These are phyloP conservation scores for Xylariaceae sp. DNA, from an alignment of 2,329 filamentous ascomycete species.

Conservation along the genomic window DNA sequence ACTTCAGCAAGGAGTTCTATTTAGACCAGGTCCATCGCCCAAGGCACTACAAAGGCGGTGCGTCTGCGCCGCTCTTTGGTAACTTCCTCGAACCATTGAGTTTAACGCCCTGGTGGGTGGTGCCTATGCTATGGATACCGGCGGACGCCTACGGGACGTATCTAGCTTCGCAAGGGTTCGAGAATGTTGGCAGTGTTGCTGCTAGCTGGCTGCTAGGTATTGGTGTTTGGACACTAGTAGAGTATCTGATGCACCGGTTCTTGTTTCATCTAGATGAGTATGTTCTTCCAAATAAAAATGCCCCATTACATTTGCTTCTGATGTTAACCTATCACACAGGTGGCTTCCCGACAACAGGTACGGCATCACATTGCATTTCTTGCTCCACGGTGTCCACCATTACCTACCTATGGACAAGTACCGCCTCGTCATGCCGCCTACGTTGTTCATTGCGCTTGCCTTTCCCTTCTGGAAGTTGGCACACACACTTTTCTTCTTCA, in stretches of 20 bases:
- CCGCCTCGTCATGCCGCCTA: constrained; percentile 93
- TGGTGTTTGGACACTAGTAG: constrained; percentile 80
- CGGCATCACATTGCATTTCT: constrained; percentile 82
- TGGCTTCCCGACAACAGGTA: constrained; percentile 88
- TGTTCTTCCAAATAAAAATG: constrained; percentile 31
- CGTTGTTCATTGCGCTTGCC: constrained; percentile 78
- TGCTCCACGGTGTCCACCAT: constrained; percentile 95
- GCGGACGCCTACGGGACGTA: constrained; percentile 68
- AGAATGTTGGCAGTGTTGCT: constrained; percentile 42
- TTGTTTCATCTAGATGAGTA: constrained; percentile 93
- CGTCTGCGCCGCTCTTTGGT: constrained; percentile 89
- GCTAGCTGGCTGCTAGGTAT: constrained; percentile 69
- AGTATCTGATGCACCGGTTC: constrained; percentile 85
- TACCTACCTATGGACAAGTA: constrained; percentile 99
- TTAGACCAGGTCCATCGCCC: constrained; percentile 93
- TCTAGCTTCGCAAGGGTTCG: constrained; percentile 59
- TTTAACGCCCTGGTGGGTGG: constrained; percentile 90
- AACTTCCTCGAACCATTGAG: constrained; percentile 98
- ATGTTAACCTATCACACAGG: constrained; percentile 41
- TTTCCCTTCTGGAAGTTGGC: constrained; percentile 90
- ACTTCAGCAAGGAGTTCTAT: constrained; percentile 94
- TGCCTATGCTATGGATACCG: constrained; percentile 85
- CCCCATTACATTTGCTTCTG: background rate
- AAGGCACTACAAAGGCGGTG: constrained; percentile 90
- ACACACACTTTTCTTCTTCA: constrained; percentile 73